Conservation (phyloP, 495 filamentous ascomycete species). For the Penicillium robsamsonii region DNA sequence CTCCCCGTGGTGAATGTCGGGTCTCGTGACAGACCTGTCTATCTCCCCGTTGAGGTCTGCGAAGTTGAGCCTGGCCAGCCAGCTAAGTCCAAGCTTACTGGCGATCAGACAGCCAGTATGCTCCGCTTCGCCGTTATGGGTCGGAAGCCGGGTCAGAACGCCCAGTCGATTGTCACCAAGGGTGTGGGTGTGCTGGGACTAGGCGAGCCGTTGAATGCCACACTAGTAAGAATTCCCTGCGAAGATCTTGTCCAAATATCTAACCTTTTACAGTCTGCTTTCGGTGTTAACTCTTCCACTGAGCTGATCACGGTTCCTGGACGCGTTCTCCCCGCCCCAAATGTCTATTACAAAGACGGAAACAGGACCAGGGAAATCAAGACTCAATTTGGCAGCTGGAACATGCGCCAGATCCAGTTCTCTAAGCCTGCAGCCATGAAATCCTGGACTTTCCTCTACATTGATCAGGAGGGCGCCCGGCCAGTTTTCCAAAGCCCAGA, state of each 20-base stretch:
- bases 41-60: conserved; percentile 66
- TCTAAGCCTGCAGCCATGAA: conserved; percentile 30
- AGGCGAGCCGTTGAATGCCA: conserved; percentile 24
- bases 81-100: conserved; percentile 51
- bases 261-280: conserved; percentile 36
- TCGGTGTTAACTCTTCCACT: conserved; percentile 54
- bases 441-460: conserved; percentile 39
- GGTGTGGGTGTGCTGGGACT: conserved; percentile 53
- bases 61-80: conserved; percentile 64
- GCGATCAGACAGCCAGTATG: conserved; percentile 61
- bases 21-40: conserved; percentile 53
- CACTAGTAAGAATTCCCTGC: conserved; percentile 26
- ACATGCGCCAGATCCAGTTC: conserved; percentile 51
- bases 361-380: conserved; percentile 25
- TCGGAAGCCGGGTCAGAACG: conserved; percentile 62
- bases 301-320: conserved; percentile 63
- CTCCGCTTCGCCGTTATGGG: conserved; percentile 60
- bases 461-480: conserved; percentile 9
- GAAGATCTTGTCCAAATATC: background rate
- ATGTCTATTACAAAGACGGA: conserved; percentile 48
- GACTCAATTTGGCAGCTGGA: conserved; percentile 50
- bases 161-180: conserved; percentile 56
- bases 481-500: conserved; percentile 9
- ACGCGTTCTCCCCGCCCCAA: conserved; percentile 57
- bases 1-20: conserved; percentile 73